Evolutionary conservation across 1,139 yeast genomes (phyloP), one percentile per base, ranked within the genome.

Genomic region (Yamadazyma sp.): DNA sequence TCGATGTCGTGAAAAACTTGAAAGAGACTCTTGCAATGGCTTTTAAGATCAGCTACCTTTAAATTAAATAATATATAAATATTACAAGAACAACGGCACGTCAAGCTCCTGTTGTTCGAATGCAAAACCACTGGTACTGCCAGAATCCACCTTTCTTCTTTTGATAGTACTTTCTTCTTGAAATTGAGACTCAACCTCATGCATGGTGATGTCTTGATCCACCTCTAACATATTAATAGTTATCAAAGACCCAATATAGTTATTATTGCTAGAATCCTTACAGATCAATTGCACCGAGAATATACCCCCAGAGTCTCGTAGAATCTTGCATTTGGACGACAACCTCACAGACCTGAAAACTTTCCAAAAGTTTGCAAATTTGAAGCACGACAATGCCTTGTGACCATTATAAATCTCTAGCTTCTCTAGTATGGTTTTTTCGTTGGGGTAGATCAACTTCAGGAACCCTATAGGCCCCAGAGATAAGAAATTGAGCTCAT

Each of bases 381-480:
- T 77, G 54, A 73, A 47, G 12, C 57, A 46, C 0, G 69, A 55
- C 3, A 55, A 43, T 16, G 51, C 46, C 11, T 50, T 48, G 7
- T 28, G 33, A 10, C 30, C 35, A 9, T 44, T 40, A 41, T 50
- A 59, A 5, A 68, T 54, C 32, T 50, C 57, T 24, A 56, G 50
- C 48, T 58, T 70, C 56, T 85, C 94, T 33, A 87, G 59, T 8
- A 80, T 76, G 1, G 80, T 66, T 48, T 73, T 71, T 37, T 78
- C 86, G 42, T 73, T 76, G 0, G 95, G 95, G 43, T 83, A 73
- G 9, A 77, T 71, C 18, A 86, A 65, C 52, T 84, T 82, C 39
- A 87, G 81, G 35, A 72, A 67, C 0, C 95, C 96, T 33, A 86
- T 70, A 10, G 78, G 80, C 3, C 89, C 83, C 34, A 68, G 70